Conservation (phyloP, 345 rosid genomes). For the Brassica juncea region DNA sequence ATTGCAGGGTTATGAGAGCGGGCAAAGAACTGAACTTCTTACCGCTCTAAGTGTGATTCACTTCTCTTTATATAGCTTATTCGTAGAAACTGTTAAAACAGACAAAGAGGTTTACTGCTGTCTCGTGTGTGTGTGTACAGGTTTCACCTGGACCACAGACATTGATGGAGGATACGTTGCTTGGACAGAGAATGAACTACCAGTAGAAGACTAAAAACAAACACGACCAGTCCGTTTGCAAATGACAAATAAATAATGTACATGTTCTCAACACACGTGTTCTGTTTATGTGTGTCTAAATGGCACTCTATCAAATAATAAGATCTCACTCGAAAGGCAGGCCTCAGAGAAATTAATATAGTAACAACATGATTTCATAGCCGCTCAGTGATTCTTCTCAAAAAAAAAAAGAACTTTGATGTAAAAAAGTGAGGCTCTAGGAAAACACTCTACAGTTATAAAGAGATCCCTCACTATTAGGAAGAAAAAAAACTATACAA, state of each 20-base stretch:
- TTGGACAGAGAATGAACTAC: slow-evolving; percentile 46
- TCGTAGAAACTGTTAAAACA: neutral
- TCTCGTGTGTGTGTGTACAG: slow-evolving; percentile 39
- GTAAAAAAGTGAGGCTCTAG: slow-evolving; percentile 14
- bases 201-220: too few species aligned
- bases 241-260: slow-evolving; percentile 41
- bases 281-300: neutral
- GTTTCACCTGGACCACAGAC: slow-evolving; percentile 59
- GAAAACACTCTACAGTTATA: slow-evolving; percentile 18
- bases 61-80: neutral
- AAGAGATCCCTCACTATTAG: slow-evolving; percentile 10
- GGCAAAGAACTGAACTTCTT: slow-evolving; percentile 63
- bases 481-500: slow-evolving; percentile 42
- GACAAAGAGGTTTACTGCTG: neutral
- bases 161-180: slow-evolving; percentile 71
- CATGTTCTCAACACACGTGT: slow-evolving; percentile 10
- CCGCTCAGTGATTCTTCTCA: neutral
- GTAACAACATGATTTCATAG: neutral
- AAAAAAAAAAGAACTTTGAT: neutral
- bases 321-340: neutral
- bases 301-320: neutral
- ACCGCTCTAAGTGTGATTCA: slow-evolving; percentile 55
- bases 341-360: neutral
- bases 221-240: neutral
- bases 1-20: slow-evolving; percentile 14